Evolutionary conservation across 768 basidiomycete genomes (phyloP).

Genomic region (Dacryopinax spathularia): DNA sequence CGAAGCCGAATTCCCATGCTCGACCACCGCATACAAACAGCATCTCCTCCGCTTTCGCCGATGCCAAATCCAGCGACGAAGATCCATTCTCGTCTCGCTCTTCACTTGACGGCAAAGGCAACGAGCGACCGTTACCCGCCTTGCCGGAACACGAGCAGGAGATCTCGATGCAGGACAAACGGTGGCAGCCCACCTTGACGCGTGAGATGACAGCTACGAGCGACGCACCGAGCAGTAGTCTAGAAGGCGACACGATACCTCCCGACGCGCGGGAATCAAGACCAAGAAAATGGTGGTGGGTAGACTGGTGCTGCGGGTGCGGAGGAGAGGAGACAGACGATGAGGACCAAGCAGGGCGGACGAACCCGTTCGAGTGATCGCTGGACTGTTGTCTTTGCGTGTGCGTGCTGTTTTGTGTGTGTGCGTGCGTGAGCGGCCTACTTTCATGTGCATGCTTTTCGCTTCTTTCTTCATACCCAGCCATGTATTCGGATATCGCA

Average conservation of each 20-base stretch:
- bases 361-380: slow-evolving; percentile 2
- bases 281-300: background rate
- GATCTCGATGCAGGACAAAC: background rate
- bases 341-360: background rate
- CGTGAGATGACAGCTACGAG: background rate
- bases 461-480: background rate
- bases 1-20: background rate
- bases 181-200: background rate
- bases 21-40: background rate
- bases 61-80: background rate
- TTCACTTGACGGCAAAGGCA: background rate
- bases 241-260: background rate
- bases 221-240: background rate
- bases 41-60: background rate
- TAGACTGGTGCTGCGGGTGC: background rate
- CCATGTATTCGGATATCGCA: slow-evolving; percentile 5
- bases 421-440: background rate
- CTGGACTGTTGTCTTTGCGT: background rate
- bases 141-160: background rate
- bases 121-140: background rate
- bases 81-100: background rate
- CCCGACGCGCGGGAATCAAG: background rate
- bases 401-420: background rate
- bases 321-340: background rate
- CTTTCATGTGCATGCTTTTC: background rate